Percentiles rank a stretch among this genome's conserved stretches.
phyloP scores from a whole-genome alignment of 2,329 filamentous ascomycete genomes.

The Scedosporium aurantiacum region DNA sequence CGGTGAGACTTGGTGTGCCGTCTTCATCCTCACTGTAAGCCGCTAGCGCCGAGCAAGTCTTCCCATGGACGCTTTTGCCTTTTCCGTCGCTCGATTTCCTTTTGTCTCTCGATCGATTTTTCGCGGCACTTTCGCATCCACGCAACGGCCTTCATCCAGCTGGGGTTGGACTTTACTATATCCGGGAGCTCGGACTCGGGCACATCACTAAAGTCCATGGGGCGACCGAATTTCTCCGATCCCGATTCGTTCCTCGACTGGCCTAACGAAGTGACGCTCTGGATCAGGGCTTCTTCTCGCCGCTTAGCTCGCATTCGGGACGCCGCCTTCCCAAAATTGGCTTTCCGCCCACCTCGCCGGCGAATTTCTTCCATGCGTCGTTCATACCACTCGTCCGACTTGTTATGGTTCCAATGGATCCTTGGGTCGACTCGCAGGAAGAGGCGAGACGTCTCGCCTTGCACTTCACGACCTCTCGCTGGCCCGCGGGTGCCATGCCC shows the following conservation, averaged over 20 bases:
- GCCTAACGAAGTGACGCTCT: constrained; percentile 9
- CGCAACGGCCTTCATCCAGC: constrained; percentile 31
- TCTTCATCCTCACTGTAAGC: background rate
- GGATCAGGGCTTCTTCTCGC: constrained; percentile 11
- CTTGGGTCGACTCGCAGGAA: constrained; percentile 32
- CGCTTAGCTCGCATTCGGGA: constrained; percentile 24
- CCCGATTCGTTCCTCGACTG: constrained; percentile 9
- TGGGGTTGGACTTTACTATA: constrained; percentile 30
- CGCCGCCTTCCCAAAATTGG: constrained; percentile 35
- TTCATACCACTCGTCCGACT: constrained; percentile 32
- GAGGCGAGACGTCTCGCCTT: background rate
- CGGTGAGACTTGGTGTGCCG: background rate
- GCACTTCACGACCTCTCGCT: too few relatives aligned
- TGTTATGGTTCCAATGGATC: constrained; percentile 32
- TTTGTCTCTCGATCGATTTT: constrained; percentile 1
- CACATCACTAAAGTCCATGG: constrained; percentile 26
- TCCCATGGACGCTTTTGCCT: background rate
- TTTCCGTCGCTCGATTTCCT: background rate
- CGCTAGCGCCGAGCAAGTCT: background rate
- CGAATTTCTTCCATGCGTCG: constrained; percentile 39
- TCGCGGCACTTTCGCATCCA: constrained; percentile 23
- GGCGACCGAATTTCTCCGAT: constrained; percentile 16
- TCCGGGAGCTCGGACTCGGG: constrained; percentile 30
- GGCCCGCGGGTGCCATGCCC: background rate
- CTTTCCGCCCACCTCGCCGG: constrained; percentile 36